Evolutionary conservation across 1,284 basidiomycete species (phyloP), one percentile per base, ranked within the genome.

Genomic region (Papiliotrema laurentii): DNA sequence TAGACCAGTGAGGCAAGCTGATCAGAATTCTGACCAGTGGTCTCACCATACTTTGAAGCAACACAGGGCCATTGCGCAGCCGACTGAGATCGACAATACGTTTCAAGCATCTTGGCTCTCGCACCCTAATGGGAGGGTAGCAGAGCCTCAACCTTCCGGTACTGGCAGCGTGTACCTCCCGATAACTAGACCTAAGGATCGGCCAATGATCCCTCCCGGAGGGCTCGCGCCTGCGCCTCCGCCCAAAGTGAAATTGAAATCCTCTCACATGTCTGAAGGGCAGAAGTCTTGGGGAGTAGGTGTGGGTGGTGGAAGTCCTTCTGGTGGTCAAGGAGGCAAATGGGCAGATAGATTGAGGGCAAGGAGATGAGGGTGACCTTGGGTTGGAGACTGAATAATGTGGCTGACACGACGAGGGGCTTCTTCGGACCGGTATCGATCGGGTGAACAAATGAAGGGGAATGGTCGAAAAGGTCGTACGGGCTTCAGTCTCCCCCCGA

Each of bases 131-230:
- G 30, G 45, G 7, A 33, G 27, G 18, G 14, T 36, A 2, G 36
- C 31, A 16, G 37, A 54, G 2, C 55, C 52, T 19, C 49, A 56
- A n/a, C 41, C 49, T 2, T 39, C 52, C 3, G 25, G 45, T 11
- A 45, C 51, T 28, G 41, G 34, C 3, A 49, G 51, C 4, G 54
- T 61, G 4, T 58, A 57, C 45, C 35, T 64, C 3, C 37, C 55
- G 4, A 47, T 66, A 1, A 60, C 57, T 6, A 44, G 45, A 39
- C 61, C 63, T 7, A 49, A 50, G 34, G 58, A 62, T 25, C 46
- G 61, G 40, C 64, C 62, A 2, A 58, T 49, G 21, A 62, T 66
- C 4, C 53, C 58, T 3, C 45, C 33, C 41, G 58, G 58, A 6
- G 53, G 44, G 36, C 41, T 60, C 2, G 58, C 55, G 13, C 56